Evolutionary conservation across 2,329 filamentous ascomycete genomes (phyloP).

Genomic region (Ciborinia camelliae): DNA sequence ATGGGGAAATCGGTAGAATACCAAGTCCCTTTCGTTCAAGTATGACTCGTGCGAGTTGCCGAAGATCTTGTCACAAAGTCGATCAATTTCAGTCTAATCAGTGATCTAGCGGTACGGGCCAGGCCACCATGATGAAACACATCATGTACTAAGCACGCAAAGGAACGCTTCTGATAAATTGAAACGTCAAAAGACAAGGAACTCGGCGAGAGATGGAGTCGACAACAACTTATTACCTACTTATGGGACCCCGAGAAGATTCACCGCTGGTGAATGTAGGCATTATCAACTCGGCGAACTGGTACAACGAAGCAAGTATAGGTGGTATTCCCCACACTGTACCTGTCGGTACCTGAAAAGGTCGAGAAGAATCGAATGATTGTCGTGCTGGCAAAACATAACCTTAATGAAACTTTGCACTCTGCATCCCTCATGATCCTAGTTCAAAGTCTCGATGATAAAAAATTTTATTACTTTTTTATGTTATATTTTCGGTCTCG

Average conservation of each 20-base stretch:
- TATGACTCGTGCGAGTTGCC: conserved; percentile 3
- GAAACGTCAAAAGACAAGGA: background rate
- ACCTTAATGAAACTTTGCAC: background rate
- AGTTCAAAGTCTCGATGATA: background rate
- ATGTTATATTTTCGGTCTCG: background rate
- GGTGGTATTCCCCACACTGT: background rate
- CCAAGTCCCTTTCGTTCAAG: background rate
- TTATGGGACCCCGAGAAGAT: background rate
- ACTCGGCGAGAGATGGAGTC: conserved; percentile 8
- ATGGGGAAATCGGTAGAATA: background rate
- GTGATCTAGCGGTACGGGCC: conserved; percentile 5
- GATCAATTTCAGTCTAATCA: background rate
- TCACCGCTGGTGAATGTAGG: conserved; percentile 1
- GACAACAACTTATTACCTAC: background rate
- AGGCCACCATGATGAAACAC: too few relatives aligned
- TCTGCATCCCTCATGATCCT: background rate
- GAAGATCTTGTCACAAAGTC: background rate
- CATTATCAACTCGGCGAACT: conserved; percentile 19
- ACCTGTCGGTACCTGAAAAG: background rate
- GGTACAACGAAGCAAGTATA: conserved; percentile 9
- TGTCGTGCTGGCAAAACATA: conserved; percentile 5
- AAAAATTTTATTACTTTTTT: too few relatives aligned
- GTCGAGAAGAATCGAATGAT: background rate
- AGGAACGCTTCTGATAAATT: background rate
- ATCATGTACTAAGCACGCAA: conserved; percentile 9